Percentiles rank a stretch among this genome's conserved stretches.
Evolutionary conservation across 345 rosid genomes (phyloP).

Genomic region (Triadica sebifera): DNA sequence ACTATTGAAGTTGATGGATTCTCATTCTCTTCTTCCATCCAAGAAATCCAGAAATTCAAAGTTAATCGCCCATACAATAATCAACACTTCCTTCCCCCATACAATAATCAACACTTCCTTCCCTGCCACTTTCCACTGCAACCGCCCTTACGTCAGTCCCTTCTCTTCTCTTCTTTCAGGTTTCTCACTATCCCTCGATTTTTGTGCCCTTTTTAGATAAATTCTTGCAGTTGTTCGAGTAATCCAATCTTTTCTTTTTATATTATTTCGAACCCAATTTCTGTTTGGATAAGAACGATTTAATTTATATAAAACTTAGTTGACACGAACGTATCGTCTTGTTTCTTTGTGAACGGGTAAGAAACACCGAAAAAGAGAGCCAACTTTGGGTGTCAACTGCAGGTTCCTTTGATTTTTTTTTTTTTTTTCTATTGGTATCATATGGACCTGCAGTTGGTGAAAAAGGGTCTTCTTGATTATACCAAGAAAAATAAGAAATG

Average conservation of each 20-base stretch:
- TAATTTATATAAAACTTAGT: neutral
- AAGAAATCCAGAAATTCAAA: too few relatives aligned
- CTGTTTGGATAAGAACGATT: conserved; percentile 3
- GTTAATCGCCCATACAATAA: neutral
- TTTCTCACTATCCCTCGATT: conserved; percentile 1
- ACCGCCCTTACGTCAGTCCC: conserved; percentile 23
- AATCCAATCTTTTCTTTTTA: too few relatives aligned
- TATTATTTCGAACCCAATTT: neutral
- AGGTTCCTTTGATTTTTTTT: conserved; percentile 11
- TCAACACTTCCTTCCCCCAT: neutral
- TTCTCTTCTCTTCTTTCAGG: neutral
- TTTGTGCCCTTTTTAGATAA: neutral
- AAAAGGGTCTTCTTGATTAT: conserved; percentile 43
- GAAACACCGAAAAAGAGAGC: neutral
- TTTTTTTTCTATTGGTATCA: neutral
- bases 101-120: too few relatives aligned
- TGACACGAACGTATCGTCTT: neutral
- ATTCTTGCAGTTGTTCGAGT: too few relatives aligned
- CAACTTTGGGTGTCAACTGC: neutral
- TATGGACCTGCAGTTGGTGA: conserved; percentile 55
- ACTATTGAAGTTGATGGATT: too few relatives aligned
- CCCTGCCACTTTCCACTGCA: conserved; percentile 22
- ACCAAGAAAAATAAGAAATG: conserved; percentile 49
- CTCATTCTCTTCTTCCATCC: too few relatives aligned
- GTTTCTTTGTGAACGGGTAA: neutral